phyloP scores from a whole-genome alignment of 805 yeast species.

The Candida orba region DNA sequence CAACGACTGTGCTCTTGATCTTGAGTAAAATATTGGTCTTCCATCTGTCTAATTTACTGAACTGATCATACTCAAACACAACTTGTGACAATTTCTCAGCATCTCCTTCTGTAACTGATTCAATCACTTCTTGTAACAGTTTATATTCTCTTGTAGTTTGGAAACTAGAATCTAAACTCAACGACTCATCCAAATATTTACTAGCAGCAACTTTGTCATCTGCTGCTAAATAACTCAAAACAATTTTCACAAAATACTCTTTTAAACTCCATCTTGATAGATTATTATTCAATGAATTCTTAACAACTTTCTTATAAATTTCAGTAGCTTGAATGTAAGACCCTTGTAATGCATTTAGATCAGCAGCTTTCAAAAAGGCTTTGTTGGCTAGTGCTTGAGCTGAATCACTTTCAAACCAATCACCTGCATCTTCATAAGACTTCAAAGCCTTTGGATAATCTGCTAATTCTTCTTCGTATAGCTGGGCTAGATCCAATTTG shows the following conservation, averaged over 20 bases:
- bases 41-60: conserved; percentile 83
- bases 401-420: conserved; percentile 90
- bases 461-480: conserved; percentile 69
- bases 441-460: conserved; percentile 64
- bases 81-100: conserved; percentile 65
- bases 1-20: conserved; percentile 67
- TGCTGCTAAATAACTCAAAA: conserved; percentile 75
- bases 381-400: conserved; percentile 88
- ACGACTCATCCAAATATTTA: conserved; percentile 56
- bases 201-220: conserved; percentile 84
- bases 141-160: conserved; percentile 69
- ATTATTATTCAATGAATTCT: conserved; percentile 64
- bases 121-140: conserved; percentile 57
- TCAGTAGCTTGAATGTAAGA: conserved; percentile 70
- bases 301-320: conserved; percentile 71
- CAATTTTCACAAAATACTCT: conserved; percentile 81
- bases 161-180: conserved; percentile 70
- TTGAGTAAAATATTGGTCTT: conserved; percentile 77
- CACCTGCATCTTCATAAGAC: conserved; percentile 89
- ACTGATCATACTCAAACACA: conserved; percentile 81
- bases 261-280: conserved; percentile 87
- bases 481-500: conserved; percentile 81
- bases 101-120: conserved; percentile 76
- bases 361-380: conserved; percentile 85
- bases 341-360: conserved; percentile 70